Percentiles rank a stretch among this genome's conserved stretches.
Evolutionary conservation across 2,329 filamentous ascomycete species (phyloP).

Genomic region (Xylaria sp.): DNA sequence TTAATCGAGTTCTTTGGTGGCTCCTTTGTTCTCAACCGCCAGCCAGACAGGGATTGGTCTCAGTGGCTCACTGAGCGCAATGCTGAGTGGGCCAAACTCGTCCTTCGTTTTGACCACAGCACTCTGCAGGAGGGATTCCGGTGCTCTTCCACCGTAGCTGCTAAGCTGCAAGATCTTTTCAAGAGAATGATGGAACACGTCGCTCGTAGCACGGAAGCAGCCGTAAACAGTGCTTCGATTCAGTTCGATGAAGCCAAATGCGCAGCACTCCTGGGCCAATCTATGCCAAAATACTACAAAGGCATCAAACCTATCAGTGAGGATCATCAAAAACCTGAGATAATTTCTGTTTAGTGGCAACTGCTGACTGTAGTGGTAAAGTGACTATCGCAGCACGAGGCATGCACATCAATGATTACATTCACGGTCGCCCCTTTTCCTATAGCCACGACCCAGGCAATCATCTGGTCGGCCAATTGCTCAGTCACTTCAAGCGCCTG

Average conservation of each 20-base stretch:
- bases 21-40: constrained; percentile 19
- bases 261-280: constrained; percentile 5
- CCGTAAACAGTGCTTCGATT: neutral
- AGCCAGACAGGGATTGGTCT: neutral
- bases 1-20: constrained; percentile 29
- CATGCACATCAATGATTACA: constrained; percentile 17
- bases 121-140: neutral
- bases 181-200: neutral
- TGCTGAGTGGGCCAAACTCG: neutral
- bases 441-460: neutral
- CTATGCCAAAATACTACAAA: constrained; percentile 1
- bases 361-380: constrained; percentile 7
- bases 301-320: constrained; percentile 9
- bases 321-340: neutral
- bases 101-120: neutral
- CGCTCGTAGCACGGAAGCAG: neutral
- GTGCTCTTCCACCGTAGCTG: neutral
- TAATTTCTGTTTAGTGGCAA: neutral
- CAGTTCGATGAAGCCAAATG: neutral
- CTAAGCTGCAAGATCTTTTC: constrained; percentile 2
- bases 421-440: constrained; percentile 4
- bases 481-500: neutral
- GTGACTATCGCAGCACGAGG: constrained; percentile 12
- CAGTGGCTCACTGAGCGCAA: neutral
- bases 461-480: neutral